These are phyloP conservation scores for Chenopodium berlandieri DNA, from an alignment of 148 eudicot species.

Conservation along the genomic window DNA sequence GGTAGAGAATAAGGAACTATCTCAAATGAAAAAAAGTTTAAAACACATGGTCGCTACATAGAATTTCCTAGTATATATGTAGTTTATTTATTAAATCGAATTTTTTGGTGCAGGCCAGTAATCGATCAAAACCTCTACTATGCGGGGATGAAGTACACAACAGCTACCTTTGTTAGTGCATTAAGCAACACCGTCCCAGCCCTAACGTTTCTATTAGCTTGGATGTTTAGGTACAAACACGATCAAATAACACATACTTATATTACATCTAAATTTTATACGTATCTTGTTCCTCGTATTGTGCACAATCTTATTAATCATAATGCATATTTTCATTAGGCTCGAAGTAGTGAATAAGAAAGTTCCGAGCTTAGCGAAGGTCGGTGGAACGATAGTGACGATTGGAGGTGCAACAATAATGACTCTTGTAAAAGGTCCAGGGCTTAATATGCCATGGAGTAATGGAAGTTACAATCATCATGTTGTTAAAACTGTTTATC, in stretches of 20 bases:
- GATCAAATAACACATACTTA: too few relatives aligned
- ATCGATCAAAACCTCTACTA: slow-evolving; percentile 81
- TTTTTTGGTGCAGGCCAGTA: slow-evolving; percentile 56
- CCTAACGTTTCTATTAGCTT: slow-evolving; percentile 74
- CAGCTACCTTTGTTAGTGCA: slow-evolving; percentile 67
- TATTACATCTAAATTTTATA: too few relatives aligned
- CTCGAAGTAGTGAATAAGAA: slow-evolving; percentile 61
- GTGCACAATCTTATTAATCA: neutral
- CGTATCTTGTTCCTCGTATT: too few relatives aligned
- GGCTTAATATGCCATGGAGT: slow-evolving; percentile 45
- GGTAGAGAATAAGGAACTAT: too few relatives aligned
- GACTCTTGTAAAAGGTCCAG: slow-evolving; percentile 63
- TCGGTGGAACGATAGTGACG: slow-evolving; percentile 68
- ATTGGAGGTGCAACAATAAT: slow-evolving; percentile 82
- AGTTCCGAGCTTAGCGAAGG: slow-evolving; percentile 61
- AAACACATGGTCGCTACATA: too few relatives aligned
- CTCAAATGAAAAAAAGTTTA: too few relatives aligned
- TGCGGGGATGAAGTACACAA: slow-evolving; percentile 65
- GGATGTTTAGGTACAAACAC: slow-evolving; percentile 53
- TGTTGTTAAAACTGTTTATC: neutral
- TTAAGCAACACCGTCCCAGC: slow-evolving; percentile 74
- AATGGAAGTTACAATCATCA: slow-evolving; percentile 11
- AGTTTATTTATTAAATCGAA: neutral
- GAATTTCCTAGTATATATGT: too few relatives aligned
- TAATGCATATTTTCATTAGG: slow-evolving; percentile 28